A percentile compares a stretch with the other conserved stretches of the same genome.
Evolutionary conservation across 345 rosid species (phyloP).

Genomic region (Crucihimalaya himalaica): DNA sequence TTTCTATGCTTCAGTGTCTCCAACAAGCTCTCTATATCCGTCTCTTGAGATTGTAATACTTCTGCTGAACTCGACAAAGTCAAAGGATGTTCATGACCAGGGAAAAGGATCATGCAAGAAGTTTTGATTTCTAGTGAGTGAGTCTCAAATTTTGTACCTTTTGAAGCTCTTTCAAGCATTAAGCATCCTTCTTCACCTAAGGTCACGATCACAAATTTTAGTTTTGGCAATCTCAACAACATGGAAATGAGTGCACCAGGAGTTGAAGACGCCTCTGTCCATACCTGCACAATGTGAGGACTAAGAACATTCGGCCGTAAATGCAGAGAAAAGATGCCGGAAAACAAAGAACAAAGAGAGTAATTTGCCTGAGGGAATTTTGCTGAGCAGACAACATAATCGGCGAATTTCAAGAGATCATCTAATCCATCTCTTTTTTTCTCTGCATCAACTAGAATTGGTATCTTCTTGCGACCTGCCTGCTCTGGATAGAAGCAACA

Average conservation of each 20-base stretch:
- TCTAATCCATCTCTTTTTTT: constrained; percentile 74
- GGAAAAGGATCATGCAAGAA: not conserved
- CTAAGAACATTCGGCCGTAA: not conserved
- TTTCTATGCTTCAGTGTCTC: constrained; percentile 48
- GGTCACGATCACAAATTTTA: constrained; percentile 80
- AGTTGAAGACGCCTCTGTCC: constrained; percentile 76
- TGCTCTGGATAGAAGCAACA: constrained; percentile 61
- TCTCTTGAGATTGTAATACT: constrained; percentile 47
- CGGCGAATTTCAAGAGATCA: constrained; percentile 64
- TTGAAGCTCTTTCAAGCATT: constrained; percentile 71
- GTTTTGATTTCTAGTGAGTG: not conserved
- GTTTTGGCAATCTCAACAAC: constrained; percentile 68
- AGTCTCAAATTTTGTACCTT: constrained; percentile 45
- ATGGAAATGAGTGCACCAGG: constrained; percentile 78
- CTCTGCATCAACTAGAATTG: constrained; percentile 82
- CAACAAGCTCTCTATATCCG: constrained; percentile 58
- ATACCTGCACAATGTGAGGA: constrained; percentile 46
- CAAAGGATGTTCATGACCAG: not conserved
- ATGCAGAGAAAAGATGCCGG: not conserved
- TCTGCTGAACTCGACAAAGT: constrained; percentile 35
- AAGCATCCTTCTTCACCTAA: constrained; percentile 87
- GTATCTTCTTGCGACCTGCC: constrained; percentile 74
- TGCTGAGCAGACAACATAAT: constrained; percentile 73
- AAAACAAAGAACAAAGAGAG: not conserved
- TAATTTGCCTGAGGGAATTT: constrained; percentile 75